phyloP scores from a whole-genome alignment of 2,329 filamentous ascomycete genomes.

The Madurella fahalii region DNA sequence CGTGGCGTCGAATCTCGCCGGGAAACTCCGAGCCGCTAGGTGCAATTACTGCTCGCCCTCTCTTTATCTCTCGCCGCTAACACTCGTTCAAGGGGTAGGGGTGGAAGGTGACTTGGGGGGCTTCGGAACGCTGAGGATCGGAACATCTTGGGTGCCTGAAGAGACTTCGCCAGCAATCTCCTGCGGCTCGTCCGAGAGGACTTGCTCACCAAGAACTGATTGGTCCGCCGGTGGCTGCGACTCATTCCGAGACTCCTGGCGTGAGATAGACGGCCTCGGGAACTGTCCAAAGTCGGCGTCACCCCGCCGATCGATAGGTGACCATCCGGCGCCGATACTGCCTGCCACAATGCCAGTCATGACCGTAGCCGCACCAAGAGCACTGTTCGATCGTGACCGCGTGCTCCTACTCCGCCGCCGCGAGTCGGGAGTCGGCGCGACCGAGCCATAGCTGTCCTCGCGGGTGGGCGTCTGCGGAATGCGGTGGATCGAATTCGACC shows the following conservation, averaged over 20 bases:
- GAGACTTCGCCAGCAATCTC: constrained; percentile 29
- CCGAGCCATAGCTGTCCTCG: constrained; percentile 45
- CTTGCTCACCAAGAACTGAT: constrained; percentile 19
- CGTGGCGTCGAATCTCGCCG: neutral
- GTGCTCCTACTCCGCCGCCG: constrained; percentile 64
- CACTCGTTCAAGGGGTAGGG: neutral
- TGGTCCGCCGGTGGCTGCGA: constrained; percentile 2
- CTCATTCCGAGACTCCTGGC: constrained; percentile 1
- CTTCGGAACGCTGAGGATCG: constrained; percentile 24
- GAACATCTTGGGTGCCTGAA: constrained; percentile 18
- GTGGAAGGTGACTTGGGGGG: constrained; percentile 20
- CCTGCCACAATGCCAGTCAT: constrained; percentile 83
- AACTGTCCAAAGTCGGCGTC: constrained; percentile 36
- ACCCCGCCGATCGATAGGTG: constrained; percentile 56
- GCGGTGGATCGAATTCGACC: constrained; percentile 56
- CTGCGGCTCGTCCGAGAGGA: constrained; percentile 35
- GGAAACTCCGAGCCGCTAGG: neutral
- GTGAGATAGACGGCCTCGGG: constrained; percentile 29
- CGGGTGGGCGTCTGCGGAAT: constrained; percentile 60
- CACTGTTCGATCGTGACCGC: constrained; percentile 63
- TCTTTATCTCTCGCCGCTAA: neutral
- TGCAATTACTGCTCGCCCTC: neutral
- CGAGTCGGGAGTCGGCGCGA: constrained; percentile 53
- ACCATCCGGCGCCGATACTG: constrained; percentile 72
- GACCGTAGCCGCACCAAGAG: constrained; percentile 68